A percentile compares a stretch with the other conserved stretches of the same genome.
Conservation (phyloP, 345 rosid species). For the Acer campestre region DNA sequence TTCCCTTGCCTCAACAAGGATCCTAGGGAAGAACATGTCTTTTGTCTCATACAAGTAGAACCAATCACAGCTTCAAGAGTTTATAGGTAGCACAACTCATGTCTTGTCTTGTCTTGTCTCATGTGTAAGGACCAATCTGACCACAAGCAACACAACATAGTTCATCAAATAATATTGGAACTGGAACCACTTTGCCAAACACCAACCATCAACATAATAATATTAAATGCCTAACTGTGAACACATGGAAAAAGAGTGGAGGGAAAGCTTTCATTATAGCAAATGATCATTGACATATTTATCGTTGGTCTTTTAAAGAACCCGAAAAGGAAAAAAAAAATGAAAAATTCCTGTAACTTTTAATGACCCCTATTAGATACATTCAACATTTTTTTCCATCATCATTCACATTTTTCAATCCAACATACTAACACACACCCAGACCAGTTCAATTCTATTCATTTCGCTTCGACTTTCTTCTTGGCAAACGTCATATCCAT, state of each 20-base stretch:
- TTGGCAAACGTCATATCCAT: neutral
- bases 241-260: neutral
- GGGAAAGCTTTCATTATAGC: conserved; percentile 18
- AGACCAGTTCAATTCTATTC: conserved; percentile 14
- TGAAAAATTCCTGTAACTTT: conserved; percentile 6
- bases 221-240: neutral
- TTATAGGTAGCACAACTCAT: too few relatives aligned
- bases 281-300: conserved; percentile 19
- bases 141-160: neutral
- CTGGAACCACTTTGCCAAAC: neutral
- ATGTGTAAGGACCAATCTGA: too few relatives aligned
- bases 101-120: too few relatives aligned
- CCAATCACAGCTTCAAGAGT: too few relatives aligned
- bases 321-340: neutral
- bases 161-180: neutral
- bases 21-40: too few relatives aligned
- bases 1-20: neutral
- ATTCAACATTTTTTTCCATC: conserved; percentile 23
- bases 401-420: conserved; percentile 5
- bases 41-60: too few relatives aligned
- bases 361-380: conserved; percentile 24
- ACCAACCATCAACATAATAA: neutral
- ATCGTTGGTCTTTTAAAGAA: neutral
- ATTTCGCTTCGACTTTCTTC: conserved; percentile 19
- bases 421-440: conserved; percentile 18